A percentile compares a stretch with the other conserved stretches of the same genome.
Evolutionary conservation across 768 basidiomycete species (phyloP).

Genomic region (Coprinellus aureogranulatus): DNA sequence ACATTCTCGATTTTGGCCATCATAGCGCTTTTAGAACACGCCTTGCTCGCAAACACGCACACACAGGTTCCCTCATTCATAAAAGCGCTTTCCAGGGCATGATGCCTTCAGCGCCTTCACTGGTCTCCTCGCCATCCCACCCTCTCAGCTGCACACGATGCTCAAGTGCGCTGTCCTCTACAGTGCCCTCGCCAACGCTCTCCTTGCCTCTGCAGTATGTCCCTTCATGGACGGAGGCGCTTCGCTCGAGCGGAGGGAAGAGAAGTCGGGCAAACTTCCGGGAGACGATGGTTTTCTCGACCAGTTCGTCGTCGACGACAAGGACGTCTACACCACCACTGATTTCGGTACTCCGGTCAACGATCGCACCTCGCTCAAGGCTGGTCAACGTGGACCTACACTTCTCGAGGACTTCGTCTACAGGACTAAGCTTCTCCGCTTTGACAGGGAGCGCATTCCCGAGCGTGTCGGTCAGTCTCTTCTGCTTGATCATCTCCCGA

Average conservation of each 20-base stretch:
- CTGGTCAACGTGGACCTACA: slow-evolving; percentile 49
- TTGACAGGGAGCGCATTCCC: slow-evolving; percentile 93
- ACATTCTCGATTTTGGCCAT: no score
- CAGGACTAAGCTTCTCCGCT: slow-evolving; percentile 88
- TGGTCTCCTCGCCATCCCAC: no score
- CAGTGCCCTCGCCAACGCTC: neutral
- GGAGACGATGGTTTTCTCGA: neutral
- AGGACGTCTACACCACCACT: neutral
- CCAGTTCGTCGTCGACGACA: neutral
- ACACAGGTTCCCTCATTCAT: no score
- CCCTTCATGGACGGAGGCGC: neutral
- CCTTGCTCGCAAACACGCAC: no score
- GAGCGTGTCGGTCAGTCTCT: slow-evolving; percentile 76
- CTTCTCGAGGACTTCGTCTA: slow-evolving; percentile 88
- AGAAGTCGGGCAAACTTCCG: neutral
- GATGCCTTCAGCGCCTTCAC: neutral
- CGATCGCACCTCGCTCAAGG: neutral
- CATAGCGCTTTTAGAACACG: no score
- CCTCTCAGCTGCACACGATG: no score
- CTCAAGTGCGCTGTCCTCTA: neutral
- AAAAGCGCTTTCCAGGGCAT: no score
- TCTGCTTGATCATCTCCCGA: slow-evolving; percentile 17
- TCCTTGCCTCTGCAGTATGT: neutral
- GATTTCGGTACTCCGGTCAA: neutral
- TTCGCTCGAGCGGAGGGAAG: slow-evolving; percentile 22